phyloP scores from a whole-genome alignment of 2,329 filamentous ascomycete genomes.

The Xylariaceae sp. region DNA sequence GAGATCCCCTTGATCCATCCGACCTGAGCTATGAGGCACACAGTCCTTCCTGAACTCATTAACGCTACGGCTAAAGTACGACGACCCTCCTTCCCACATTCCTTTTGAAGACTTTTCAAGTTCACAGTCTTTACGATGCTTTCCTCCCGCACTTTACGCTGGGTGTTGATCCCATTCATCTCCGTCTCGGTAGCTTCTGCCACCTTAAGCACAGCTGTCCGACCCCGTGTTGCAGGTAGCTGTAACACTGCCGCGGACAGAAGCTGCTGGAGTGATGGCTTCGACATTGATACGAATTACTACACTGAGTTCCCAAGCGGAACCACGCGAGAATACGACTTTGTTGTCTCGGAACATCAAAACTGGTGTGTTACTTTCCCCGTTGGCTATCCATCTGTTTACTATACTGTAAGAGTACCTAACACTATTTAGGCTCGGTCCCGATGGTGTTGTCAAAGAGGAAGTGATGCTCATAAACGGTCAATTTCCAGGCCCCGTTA shows the following conservation, averaged over 20 bases:
- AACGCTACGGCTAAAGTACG: no score
- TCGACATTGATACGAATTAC: slow-evolving; percentile 17
- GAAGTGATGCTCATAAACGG: slow-evolving; percentile 58
- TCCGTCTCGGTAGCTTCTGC: neutral
- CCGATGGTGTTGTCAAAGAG: slow-evolving; percentile 13
- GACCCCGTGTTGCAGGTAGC: neutral
- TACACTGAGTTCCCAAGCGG: slow-evolving; percentile 6
- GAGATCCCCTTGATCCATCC: no score
- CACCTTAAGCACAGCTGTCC: neutral
- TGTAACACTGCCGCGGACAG: slow-evolving; percentile 5
- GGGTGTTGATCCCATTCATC: neutral
- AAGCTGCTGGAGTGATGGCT: slow-evolving; percentile 15
- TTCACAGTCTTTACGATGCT: neutral
- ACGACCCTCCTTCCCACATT: no score
- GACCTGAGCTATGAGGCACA: no score
- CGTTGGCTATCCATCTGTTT: no score
- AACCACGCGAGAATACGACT: slow-evolving; percentile 5
- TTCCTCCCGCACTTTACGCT: neutral
- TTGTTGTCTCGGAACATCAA: slow-evolving; percentile 7
- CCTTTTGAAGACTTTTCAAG: no score
- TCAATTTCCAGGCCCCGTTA: slow-evolving; percentile 61
- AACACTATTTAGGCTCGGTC: slow-evolving; percentile 1
- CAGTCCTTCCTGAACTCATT: no score
- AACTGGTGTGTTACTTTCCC: slow-evolving; percentile 5
- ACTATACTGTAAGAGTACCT: neutral